Base-by-base conservation (phyloP, 441 rosid genomes). In the Rhodomyrtus psidioides region DNA sequence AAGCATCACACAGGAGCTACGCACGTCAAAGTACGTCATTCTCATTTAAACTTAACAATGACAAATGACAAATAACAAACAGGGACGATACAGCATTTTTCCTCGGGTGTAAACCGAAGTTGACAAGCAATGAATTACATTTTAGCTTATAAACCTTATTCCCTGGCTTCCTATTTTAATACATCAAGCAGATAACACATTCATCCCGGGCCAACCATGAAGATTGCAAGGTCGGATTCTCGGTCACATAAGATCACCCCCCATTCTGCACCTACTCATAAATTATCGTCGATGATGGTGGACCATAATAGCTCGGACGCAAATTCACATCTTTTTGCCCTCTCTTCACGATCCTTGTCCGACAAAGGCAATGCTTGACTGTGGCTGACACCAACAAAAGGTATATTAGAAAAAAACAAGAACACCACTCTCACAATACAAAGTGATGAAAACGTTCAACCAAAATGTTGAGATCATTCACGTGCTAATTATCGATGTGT, bases 321-420 rank as follows among this genome's bases (percentile, higher is more conserved):
- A 51, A 86, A 86, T 75, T 83, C 83, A 53, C 83, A 76, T 21
- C 88, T 79, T n/a, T 86, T 83, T 46, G 83, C 83, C 83, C 88
- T 86, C 88, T 83, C 88, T 53, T 86, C 83, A 28, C 56, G 88
- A 75, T 86, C 86, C 86, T 86, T 84, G 53, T 49, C 46, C n/a
- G 88, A 86, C 53, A 83, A 84, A 27, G 88, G 88, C 21, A 55
- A 59, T 34, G 60, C n/a, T 56, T 83, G 86, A 65, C 53, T 28
- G 53, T 70, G 84, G 82, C 88, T 83, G 83, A n/a, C 55, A 86
- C n/a, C 54, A 58, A 56, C 51, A 42, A 82, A n/a, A 70, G 19
- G 57, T 51, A 23, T 42, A 10, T 82, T 34, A 82, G 62, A 55
- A 30, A 26, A 26, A 55, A 21, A 26, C n/a, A 30, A 21, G 60